Percentiles rank a stretch among this genome's conserved stretches.
These are phyloP conservation scores for Verticillium isaacii DNA, from an alignment of 2,329 filamentous ascomycete species.

Conservation along the genomic window DNA sequence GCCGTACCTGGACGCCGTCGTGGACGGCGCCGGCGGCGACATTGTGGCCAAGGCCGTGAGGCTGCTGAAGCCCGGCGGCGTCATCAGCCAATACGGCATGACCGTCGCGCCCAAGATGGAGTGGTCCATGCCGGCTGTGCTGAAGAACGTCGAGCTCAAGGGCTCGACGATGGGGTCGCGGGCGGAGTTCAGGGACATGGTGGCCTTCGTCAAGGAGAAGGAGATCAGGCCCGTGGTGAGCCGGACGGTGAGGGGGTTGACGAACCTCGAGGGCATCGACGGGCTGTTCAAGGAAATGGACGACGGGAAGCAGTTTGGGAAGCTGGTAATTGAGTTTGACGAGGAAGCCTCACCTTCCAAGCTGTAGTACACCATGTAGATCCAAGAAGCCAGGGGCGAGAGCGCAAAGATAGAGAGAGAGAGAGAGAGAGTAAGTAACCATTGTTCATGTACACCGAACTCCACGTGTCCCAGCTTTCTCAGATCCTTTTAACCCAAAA, in stretches of 20 bases:
- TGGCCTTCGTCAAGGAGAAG: slow-evolving; percentile 70
- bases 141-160: slow-evolving; percentile 82
- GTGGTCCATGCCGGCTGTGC: slow-evolving; percentile 75
- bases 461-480: neutral
- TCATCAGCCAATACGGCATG: slow-evolving; percentile 90
- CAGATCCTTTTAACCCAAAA: neutral
- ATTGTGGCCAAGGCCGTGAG: slow-evolving; percentile 64
- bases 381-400: neutral
- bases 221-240: slow-evolving; percentile 76
- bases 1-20: slow-evolving; percentile 72
- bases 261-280: slow-evolving; percentile 75
- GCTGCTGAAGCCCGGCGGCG: slow-evolving; percentile 74
- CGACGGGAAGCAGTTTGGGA: slow-evolving; percentile 82
- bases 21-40: slow-evolving; percentile 89
- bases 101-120: slow-evolving; percentile 80
- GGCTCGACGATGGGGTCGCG: slow-evolving; percentile 90
- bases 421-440: neutral
- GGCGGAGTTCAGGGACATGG: slow-evolving; percentile 87
- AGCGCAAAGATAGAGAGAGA: too few species aligned
- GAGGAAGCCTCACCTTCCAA: slow-evolving; percentile 30
- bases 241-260: slow-evolving; percentile 65
- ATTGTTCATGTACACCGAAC: neutral
- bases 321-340: slow-evolving; percentile 76
- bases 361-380: slow-evolving; percentile 23
- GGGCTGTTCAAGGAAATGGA: slow-evolving; percentile 85